Conservation (phyloP, 441 rosid genomes). For the Mallotus repandus region DNA sequence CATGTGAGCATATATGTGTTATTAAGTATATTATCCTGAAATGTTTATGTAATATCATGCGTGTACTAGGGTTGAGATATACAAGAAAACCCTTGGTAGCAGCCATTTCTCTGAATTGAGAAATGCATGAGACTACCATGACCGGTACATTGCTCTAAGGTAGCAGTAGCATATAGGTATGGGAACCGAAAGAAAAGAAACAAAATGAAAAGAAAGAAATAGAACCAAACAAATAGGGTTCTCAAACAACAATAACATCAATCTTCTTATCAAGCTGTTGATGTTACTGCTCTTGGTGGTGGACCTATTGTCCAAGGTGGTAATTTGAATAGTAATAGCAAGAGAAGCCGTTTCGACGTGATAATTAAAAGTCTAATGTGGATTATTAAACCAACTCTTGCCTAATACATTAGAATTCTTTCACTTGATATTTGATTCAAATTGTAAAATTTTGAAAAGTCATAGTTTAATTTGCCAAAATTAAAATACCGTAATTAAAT, state of each 20-base stretch:
- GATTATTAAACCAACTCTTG: too few species aligned
- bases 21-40: too few species aligned
- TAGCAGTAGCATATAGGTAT: conserved; percentile 34
- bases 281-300: conserved; percentile 72
- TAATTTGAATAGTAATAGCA: neutral
- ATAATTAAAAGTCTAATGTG: too few species aligned
- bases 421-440: too few species aligned
- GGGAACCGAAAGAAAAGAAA: conserved; percentile 13
- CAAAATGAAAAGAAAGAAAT: neutral
- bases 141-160: conserved; percentile 6
- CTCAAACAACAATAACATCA: too few species aligned
- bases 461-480: too few species aligned
- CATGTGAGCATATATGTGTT: too few species aligned
- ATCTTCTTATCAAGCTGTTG: conserved; percentile 63
- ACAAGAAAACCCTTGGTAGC: conserved; percentile 29
- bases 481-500: too few species aligned
- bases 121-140: conserved; percentile 27
- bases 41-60: too few species aligned
- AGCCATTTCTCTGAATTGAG: conserved; percentile 33
- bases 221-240: conserved; percentile 23
- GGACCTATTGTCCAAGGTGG: conserved; percentile 28
- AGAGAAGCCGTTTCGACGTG: conserved; percentile 40
- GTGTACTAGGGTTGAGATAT: neutral
- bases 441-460: too few species aligned
- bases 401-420: too few species aligned